Evolutionary conservation across 495 filamentous ascomycete species (phyloP).

Genomic region (Penicillium longicatenatum): DNA sequence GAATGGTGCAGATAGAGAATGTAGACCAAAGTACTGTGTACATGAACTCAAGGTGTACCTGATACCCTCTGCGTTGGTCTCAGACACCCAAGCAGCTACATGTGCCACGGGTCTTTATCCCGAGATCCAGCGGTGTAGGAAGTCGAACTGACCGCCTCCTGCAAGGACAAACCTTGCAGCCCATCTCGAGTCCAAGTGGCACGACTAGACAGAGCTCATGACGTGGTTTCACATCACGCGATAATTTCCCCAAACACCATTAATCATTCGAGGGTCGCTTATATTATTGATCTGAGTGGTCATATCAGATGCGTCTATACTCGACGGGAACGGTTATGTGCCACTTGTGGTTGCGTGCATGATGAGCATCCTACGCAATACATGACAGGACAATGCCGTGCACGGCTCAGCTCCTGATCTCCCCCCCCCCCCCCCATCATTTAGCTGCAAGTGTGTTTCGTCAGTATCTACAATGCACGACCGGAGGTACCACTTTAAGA

Average conservation of each 20-base stretch:
- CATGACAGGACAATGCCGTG: constrained; percentile 11
- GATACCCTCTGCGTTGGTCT: constrained; percentile 7
- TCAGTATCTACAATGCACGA: constrained; percentile 8
- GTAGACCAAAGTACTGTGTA: neutral
- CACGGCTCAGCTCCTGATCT: constrained; percentile 25
- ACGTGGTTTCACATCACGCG: constrained; percentile 26
- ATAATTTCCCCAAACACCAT: constrained; percentile 5
- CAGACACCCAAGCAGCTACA: constrained; percentile 25
- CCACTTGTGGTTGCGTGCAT: neutral
- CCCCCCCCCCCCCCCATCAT: constrained; percentile 22
- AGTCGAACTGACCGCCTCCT: constrained; percentile 37
- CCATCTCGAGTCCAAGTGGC: constrained; percentile 16
- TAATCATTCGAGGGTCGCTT: neutral
- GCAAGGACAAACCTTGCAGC: constrained; percentile 36
- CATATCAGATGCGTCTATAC: neutral
- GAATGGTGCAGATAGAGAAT: neutral
- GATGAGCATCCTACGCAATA: constrained; percentile 15
- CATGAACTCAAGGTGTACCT: neutral
- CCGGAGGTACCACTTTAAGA: neutral
- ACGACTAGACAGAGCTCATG: constrained; percentile 9
- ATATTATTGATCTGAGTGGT: neutral
- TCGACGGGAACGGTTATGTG: constrained; percentile 2
- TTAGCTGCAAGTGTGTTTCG: constrained; percentile 12
- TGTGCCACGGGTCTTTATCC: constrained; percentile 10
- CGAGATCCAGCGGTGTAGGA: constrained; percentile 29